Conservation (phyloP, 768 basidiomycete genomes). For the Tulasnella sp. region DNA sequence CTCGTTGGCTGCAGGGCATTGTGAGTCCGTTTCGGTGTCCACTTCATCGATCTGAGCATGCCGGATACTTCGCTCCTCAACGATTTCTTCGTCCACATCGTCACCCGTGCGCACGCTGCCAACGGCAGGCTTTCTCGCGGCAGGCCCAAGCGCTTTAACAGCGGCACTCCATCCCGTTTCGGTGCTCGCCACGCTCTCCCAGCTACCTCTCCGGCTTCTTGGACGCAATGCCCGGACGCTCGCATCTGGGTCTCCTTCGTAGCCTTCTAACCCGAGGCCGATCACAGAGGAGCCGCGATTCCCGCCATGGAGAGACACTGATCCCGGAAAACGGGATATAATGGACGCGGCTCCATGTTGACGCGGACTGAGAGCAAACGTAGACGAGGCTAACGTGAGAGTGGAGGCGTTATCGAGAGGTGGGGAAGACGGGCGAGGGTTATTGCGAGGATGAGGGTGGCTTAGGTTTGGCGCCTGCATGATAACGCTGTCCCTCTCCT, state of each 20-base stretch:
- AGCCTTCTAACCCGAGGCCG: constrained; percentile 37
- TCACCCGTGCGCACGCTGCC: constrained; percentile 5
- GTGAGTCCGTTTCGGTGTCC: neutral
- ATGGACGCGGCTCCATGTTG: neutral
- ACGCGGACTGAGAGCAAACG: constrained; percentile 41
- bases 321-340: constrained; percentile 7
- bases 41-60: neutral
- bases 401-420: constrained; percentile 87
- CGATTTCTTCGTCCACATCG: constrained; percentile 9
- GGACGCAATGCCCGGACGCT: constrained; percentile 83
- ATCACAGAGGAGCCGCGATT: constrained; percentile 29
- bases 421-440: constrained; percentile 83
- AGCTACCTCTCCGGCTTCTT: constrained; percentile 73
- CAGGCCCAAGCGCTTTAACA: neutral
- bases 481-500: constrained; percentile 18
- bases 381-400: constrained; percentile 86
- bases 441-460: constrained; percentile 86
- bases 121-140: neutral
- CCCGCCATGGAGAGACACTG: constrained; percentile 7
- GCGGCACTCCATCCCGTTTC: constrained; percentile 69
- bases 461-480: constrained; percentile 83
- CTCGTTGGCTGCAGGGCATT: neutral
- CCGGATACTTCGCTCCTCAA: neutral
- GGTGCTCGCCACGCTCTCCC: constrained; percentile 33
- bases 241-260: constrained; percentile 60